Percentiles rank a stretch among this genome's conserved stretches.
Evolutionary conservation across 345 rosid genomes (phyloP).

Genomic region (Ceriops tagal): DNA sequence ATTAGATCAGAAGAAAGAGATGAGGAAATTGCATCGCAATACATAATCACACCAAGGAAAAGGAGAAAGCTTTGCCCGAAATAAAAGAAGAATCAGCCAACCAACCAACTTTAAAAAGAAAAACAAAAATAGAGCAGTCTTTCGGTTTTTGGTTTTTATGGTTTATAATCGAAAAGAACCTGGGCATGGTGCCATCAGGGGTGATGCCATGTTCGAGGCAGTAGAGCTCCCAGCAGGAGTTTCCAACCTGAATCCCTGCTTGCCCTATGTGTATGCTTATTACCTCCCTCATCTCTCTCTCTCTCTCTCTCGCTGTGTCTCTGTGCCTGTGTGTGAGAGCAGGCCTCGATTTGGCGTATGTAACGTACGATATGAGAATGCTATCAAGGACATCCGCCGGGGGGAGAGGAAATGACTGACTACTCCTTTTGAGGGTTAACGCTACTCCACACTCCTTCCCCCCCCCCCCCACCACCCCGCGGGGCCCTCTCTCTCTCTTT

Average conservation of each 20-base stretch:
- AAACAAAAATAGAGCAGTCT: not conserved
- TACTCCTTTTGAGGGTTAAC: no score
- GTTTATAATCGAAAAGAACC: slow-evolving; percentile 22
- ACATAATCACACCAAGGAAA: no score
- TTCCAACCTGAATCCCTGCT: slow-evolving; percentile 62
- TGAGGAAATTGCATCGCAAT: no score
- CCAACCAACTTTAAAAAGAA: not conserved
- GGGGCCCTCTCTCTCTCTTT: not conserved
- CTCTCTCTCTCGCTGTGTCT: not conserved
- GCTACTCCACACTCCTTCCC: no score
- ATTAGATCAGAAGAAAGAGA: no score
- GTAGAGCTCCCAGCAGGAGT: slow-evolving; percentile 61
- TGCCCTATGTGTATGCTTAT: slow-evolving; percentile 64
- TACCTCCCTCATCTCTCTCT: slow-evolving; percentile 44
- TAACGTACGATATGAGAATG: no score
- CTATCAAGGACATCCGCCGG: no score
- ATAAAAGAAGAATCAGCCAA: no score
- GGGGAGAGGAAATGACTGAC: no score
- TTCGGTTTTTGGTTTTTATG: no score
- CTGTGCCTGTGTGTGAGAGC: not conserved
- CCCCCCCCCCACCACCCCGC: no score
- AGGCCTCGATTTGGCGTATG: no score
- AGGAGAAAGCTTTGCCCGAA: not conserved
- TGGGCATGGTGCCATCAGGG: slow-evolving; percentile 63
- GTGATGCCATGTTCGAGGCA: slow-evolving; percentile 62